Base-by-base conservation (phyloP, 148 eudicot genomes). In the Diospyros kaki region DNA sequence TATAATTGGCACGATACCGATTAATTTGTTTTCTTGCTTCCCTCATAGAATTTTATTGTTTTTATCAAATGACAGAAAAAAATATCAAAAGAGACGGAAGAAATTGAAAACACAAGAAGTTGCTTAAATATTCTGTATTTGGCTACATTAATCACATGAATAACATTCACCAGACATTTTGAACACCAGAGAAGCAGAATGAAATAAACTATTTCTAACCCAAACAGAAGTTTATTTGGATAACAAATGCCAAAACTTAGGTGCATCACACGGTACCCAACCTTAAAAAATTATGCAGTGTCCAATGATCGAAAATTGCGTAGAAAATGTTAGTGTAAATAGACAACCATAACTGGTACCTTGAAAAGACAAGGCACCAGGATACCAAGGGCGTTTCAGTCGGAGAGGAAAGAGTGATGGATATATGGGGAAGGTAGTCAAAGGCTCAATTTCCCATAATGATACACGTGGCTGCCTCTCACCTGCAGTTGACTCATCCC, bases 401-500 rank as follows among this genome's bases (percentile, higher is more conserved):
- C 98, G 85, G 56, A 93, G 90, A 64, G 99, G 99, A 80, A 95
- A 93, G 74, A 93, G 86, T 52, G 98, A 95, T 50, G 99, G 97
- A 68, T 95, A 95, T 98, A 95, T 95, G 15, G 99, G 99, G 75
- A 93, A 95, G 71, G 98, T 93, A 39, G 99, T 93, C 84, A 95
- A 83, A 69, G 98, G 99, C 78, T 95, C 99, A 70, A 95, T 91
- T 75, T 95, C 99, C 99, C 99, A 95, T 73, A 95, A 79, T 17
- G 99, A 95, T 7, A 95, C 99, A 56, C 98, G 88, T 60, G 98
- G 99, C 81, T 93, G 99, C 84, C 92, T 93, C 85, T 95, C 98
- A 75, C 98, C 93, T 13, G 96, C 98, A 72, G 98, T 93, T 58
- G 99, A 95, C 72, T 95, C 99, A 79, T 95, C 99, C 99, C 99